Evolutionary conservation across 257 asterid species (phyloP).

Genomic region (Solanum pinnatisectum): DNA sequence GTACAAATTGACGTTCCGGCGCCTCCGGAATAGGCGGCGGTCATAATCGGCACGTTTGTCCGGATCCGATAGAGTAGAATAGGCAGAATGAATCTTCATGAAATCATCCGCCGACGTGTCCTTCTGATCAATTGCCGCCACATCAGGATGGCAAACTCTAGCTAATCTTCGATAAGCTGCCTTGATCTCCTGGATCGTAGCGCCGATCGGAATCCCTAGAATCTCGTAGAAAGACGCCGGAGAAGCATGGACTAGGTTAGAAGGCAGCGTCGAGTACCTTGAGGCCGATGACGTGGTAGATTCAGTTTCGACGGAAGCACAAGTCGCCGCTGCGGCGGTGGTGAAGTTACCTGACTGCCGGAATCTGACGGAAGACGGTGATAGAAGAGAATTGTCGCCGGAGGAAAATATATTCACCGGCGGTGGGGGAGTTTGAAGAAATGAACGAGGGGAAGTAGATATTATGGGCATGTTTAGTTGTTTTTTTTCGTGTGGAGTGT

Average conservation of each 20-base stretch:
- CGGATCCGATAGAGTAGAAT: constrained; percentile 11
- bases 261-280: background rate
- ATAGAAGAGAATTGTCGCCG: background rate
- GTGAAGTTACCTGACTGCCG: background rate
- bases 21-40: background rate
- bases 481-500: background rate
- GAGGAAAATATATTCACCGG: background rate
- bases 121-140: constrained; percentile 3
- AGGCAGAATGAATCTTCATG: constrained; percentile 6
- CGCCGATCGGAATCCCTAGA: constrained; percentile 1
- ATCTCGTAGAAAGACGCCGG: constrained; percentile 7
- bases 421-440: background rate
- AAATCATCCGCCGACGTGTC: constrained; percentile 8
- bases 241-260: background rate
- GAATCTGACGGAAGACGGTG: background rate
- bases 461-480: background rate
- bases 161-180: constrained; percentile 6
- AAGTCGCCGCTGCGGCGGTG: background rate
- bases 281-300: background rate
- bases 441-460: background rate
- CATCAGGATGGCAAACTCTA: constrained; percentile 10
- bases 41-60: constrained; percentile 12
- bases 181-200: constrained; percentile 8
- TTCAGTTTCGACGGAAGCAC: background rate
- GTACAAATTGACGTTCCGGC: background rate